These are phyloP conservation scores for Nemania sp. DNA, from an alignment of 2,329 filamentous ascomycete genomes.

Conservation along the genomic window DNA sequence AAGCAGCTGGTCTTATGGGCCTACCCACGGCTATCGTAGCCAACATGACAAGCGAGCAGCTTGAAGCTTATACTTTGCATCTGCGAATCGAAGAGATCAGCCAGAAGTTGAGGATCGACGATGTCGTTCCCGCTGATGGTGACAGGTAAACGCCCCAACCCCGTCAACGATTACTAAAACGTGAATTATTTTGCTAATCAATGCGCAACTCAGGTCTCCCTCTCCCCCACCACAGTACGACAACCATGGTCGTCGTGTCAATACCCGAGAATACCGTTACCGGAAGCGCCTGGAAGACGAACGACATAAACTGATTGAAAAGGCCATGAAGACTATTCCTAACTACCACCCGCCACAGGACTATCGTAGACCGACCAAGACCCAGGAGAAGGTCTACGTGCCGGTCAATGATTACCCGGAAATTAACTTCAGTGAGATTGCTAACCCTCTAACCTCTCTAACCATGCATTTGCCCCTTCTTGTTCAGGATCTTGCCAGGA, in stretches of 20 bases:
- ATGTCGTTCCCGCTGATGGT: slow-evolving; percentile 95
- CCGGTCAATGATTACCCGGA: slow-evolving; percentile 99
- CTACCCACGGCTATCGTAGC: slow-evolving; percentile 94
- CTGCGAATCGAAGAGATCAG: slow-evolving; percentile 98
- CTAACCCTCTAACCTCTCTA: slow-evolving; percentile 94
- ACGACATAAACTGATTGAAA: slow-evolving; percentile 97
- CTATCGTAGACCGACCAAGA: slow-evolving; percentile 98
- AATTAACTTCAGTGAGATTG: slow-evolving; percentile 99
- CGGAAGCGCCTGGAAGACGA: slow-evolving; percentile 98
- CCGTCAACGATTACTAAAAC: background rate
- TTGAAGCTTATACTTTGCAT: slow-evolving; percentile 95
- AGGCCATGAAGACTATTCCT: slow-evolving; percentile 99
- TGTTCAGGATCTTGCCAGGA: slow-evolving; percentile 52
- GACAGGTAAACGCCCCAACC: slow-evolving; percentile 67
- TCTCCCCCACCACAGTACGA: slow-evolving; percentile 97
- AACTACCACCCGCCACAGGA: slow-evolving; percentile 99
- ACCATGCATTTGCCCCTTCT: slow-evolving; percentile 51
- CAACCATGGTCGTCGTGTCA: slow-evolving; percentile 98
- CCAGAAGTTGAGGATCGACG: slow-evolving; percentile 98
- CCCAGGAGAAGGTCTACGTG: slow-evolving; percentile 99
- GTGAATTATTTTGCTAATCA: slow-evolving; percentile 8
- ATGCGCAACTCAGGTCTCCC: slow-evolving; percentile 69
- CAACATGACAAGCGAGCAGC: slow-evolving; percentile 97
- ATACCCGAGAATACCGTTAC: slow-evolving; percentile 98
- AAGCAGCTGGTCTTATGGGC: slow-evolving; percentile 96